Percentiles rank a stretch among this genome's conserved stretches.
phyloP scores from a whole-genome alignment of 1,284 basidiomycete species.

The Naganishia liquefaciens region DNA sequence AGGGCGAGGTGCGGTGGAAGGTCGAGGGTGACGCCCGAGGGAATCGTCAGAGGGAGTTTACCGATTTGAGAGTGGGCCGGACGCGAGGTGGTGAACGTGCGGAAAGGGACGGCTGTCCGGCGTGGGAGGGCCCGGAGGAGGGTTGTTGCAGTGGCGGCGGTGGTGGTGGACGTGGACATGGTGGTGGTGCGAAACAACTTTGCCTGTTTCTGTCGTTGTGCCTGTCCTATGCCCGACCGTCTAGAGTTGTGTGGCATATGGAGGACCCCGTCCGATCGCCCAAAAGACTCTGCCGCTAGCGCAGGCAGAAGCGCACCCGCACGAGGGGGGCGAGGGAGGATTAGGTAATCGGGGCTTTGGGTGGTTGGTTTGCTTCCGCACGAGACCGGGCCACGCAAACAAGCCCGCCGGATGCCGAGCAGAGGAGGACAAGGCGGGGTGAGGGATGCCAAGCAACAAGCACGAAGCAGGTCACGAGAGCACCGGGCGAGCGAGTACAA shows the following conservation, averaged over 20 bases:
- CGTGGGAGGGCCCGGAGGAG: conserved; percentile 16
- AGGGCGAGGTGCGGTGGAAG: conserved; percentile 44
- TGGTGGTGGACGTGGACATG: conserved; percentile 4
- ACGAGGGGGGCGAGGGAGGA: neutral
- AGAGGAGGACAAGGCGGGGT: neutral
- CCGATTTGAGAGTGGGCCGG: conserved; percentile 66
- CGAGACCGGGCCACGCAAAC: conserved; percentile 1
- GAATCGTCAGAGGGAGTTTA: conserved; percentile 71
- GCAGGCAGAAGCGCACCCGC: neutral
- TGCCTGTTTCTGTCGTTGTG: no score
- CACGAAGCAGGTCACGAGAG: neutral
- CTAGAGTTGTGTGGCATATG: no score
- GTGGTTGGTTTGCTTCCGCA: neutral
- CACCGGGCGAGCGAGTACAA: no score
- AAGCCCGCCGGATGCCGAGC: neutral
- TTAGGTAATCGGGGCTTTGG: neutral
- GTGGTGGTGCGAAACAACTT: neutral
- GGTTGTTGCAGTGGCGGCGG: neutral
- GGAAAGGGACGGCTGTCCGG: conserved; percentile 17
- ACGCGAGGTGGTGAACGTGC: conserved; percentile 41
- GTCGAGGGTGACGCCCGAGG: conserved; percentile 65
- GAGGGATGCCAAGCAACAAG: neutral
- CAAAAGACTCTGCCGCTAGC: conserved; percentile 2
- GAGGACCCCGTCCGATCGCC: neutral
- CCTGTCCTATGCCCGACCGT: no score